These are phyloP conservation scores for Sclerotinia minor DNA, from an alignment of 2,329 filamentous ascomycete species.

Conservation along the genomic window DNA sequence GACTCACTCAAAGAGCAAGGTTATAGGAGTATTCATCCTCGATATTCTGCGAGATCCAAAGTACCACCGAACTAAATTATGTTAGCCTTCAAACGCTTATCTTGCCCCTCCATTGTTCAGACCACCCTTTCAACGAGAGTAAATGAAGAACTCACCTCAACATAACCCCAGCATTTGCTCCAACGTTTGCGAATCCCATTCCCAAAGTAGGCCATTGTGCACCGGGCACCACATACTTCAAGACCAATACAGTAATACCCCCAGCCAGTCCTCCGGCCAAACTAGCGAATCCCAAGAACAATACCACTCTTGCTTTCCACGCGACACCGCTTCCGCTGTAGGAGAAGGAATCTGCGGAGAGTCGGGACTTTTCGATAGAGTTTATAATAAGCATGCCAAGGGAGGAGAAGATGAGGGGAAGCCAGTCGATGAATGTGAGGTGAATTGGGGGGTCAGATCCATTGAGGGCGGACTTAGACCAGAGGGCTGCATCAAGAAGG, in stretches of 20 bases:
- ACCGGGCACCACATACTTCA: constrained; percentile 61
- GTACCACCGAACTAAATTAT: constrained; percentile 56
- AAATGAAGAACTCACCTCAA: constrained; percentile 50
- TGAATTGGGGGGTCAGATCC: constrained; percentile 55
- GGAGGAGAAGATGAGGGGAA: constrained; percentile 65
- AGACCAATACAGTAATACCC: constrained; percentile 66
- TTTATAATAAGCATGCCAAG: constrained; percentile 73
- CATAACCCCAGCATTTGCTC: constrained; percentile 64
- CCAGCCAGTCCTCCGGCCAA: constrained; percentile 68
- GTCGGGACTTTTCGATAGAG: constrained; percentile 65
- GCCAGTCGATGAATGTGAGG: constrained; percentile 69
- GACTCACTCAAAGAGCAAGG: constrained; percentile 52
- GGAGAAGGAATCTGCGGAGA: constrained; percentile 62
- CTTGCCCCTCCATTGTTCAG: background rate
- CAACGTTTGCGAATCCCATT: constrained; percentile 67
- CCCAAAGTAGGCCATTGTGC: constrained; percentile 60
- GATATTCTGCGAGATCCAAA: constrained; percentile 72
- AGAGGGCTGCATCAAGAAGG: constrained; percentile 67
- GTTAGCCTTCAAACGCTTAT: constrained; percentile 28
- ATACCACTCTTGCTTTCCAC: constrained; percentile 67
- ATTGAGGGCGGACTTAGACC: constrained; percentile 62
- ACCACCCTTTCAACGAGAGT: background rate
- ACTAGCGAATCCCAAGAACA: constrained; percentile 66
- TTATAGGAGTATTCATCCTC: constrained; percentile 72
- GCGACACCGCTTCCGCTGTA: constrained; percentile 64